Percentiles rank a stretch among this genome's conserved stretches.
Evolutionary conservation across 495 filamentous ascomycete genomes (phyloP).

Genomic region (Terfezia boudieri): DNA sequence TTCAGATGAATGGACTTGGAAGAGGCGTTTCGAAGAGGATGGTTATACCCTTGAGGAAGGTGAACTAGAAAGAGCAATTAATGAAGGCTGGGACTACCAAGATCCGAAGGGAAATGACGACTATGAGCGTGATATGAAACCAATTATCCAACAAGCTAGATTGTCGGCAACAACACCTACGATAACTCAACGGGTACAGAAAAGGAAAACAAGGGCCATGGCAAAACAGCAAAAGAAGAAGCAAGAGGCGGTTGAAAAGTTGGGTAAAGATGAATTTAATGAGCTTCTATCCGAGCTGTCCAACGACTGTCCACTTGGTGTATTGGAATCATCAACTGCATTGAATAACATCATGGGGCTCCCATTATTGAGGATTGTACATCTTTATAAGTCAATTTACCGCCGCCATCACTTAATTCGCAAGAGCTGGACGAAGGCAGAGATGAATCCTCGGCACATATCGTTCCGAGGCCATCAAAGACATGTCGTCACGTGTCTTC

Average conservation of each 20-base stretch:
- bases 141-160: conserved; percentile 3
- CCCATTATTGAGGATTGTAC: conserved; percentile 52
- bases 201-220: conserved; percentile 25
- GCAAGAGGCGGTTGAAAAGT: conserved; percentile 15
- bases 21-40: conserved; percentile 69
- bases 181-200: conserved; percentile 22
- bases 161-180: conserved; percentile 1
- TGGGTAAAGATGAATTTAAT: conserved; percentile 19
- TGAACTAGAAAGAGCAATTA: conserved; percentile 67
- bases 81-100: conserved; percentile 99
- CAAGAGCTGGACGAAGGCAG: conserved; percentile 68
- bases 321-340: conserved; percentile 33
- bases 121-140: conserved; percentile 58
- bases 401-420: conserved; percentile 75
- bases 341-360: conserved; percentile 65
- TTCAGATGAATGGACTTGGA: conserved; percentile 86
- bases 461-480: conserved; percentile 89
- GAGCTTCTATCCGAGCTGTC: conserved; percentile 17
- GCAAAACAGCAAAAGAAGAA: conserved; percentile 21
- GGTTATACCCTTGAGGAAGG: conserved; percentile 56
- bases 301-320: background rate
- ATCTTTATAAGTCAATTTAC: conserved; percentile 92
- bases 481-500: conserved; percentile 91
- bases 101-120: conserved; percentile 52
- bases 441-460: conserved; percentile 74